phyloP scores from a whole-genome alignment of 345 rosid species.

The Gossypium arboreum region DNA sequence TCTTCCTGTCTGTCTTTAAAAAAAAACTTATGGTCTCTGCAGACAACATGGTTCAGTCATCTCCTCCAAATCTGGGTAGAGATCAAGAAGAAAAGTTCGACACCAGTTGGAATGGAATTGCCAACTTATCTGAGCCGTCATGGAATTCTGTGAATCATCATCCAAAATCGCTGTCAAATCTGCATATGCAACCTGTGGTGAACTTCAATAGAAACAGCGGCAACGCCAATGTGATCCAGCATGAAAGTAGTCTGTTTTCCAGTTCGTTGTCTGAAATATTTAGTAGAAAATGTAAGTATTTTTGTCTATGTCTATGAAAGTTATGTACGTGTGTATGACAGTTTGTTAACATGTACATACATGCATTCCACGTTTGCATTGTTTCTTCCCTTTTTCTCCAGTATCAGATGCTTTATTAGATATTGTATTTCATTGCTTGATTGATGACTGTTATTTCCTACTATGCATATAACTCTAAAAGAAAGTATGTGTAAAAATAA shows the following conservation, averaged over 20 bases:
- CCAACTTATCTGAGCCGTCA: conserved; percentile 38
- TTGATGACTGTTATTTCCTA: conserved; percentile 8
- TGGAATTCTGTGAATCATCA: conserved; percentile 38
- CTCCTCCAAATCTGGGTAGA: conserved; percentile 24
- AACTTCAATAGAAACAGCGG: conserved; percentile 33
- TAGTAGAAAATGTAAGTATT: conserved; percentile 58
- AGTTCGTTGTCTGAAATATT: conserved; percentile 83
- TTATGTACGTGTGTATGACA: not conserved
- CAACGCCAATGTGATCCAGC: conserved; percentile 37
- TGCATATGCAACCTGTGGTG: conserved; percentile 29
- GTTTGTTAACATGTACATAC: not conserved
- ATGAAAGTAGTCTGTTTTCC: conserved; percentile 89
- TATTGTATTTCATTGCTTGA: not conserved
- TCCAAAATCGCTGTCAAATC: conserved; percentile 42
- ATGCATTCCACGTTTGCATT: not conserved
- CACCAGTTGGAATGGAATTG: conserved; percentile 31
- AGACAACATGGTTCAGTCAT: conserved; percentile 31
- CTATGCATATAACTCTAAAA: not conserved
- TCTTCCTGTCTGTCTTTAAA: not conserved
- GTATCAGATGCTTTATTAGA: conserved; percentile 3
- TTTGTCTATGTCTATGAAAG: conserved; percentile 5
- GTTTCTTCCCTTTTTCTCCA: not conserved
- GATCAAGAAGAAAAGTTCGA: conserved; percentile 30
- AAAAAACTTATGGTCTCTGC: conserved; percentile 3
- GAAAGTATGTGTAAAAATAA: not conserved